A percentile compares a stretch with the other conserved stretches of the same genome.
Conservation (phyloP, 108 stramenopile genomes). For the Nitzschia sp. region DNA sequence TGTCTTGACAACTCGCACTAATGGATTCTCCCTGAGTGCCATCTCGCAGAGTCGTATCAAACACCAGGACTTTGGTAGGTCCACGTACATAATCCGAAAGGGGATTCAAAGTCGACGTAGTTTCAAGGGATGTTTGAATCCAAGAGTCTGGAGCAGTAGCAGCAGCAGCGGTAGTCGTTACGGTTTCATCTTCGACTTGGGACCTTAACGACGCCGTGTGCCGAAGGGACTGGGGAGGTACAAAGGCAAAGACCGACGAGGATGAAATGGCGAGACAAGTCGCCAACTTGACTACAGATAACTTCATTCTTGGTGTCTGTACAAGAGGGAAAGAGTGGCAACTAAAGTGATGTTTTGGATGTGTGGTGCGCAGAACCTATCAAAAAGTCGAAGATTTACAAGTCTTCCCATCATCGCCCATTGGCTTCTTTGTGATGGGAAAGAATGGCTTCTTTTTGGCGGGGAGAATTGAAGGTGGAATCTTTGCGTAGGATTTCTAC, state of each 20-base stretch:
- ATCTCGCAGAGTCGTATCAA: constrained; percentile 88
- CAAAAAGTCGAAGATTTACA: too few species aligned
- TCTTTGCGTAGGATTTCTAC: too few species aligned
- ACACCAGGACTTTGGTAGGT: constrained; percentile 64
- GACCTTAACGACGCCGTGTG: neutral
- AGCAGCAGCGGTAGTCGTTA: neutral
- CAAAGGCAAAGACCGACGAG: neutral
- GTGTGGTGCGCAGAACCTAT: too few species aligned
- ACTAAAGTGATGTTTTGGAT: too few species aligned
- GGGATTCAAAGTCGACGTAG: neutral
- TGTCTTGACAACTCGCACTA: constrained; percentile 88
- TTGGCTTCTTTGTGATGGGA: too few species aligned
- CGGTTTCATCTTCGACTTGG: neutral
- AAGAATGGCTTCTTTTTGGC: too few species aligned
- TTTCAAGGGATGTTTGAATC: neutral
- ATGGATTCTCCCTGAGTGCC: constrained; percentile 94
- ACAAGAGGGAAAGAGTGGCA: too few species aligned
- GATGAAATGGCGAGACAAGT: neutral
- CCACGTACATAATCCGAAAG: constrained; percentile 44
- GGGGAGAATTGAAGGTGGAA: too few species aligned
- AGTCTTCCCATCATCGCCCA: too few species aligned
- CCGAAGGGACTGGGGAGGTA: neutral
- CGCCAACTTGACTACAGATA: neutral
- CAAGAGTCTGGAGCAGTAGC: neutral
- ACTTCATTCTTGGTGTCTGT: too few species aligned